Evolutionary conservation across 441 rosid genomes (phyloP), one percentile per base, ranked within the genome.

Genomic region (Corymbia citriodora): DNA sequence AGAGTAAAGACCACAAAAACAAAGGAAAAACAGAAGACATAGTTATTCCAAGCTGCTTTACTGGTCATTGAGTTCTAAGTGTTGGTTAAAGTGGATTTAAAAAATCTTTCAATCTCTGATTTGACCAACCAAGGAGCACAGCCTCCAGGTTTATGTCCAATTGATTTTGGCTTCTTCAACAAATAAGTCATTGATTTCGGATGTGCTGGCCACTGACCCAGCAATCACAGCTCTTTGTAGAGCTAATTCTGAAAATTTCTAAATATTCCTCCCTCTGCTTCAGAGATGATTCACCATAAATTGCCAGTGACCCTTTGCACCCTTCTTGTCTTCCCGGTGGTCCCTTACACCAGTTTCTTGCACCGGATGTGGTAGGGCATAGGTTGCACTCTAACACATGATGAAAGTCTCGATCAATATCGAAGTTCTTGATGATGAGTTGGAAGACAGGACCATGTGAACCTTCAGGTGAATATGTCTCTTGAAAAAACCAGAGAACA

Each of bases 371-470:
- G 29, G 50, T 36, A 74, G 1, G 83, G 23, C 50, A 74, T 74
- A 3, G 50, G 2, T 29, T 36, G 83, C 83, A 11, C 29, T 40
- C 50, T 2, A 40, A 74, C 29, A 0, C 45, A 21, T 10, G 10
- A 36, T 74, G 82, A 19, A 74, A 19, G 50, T 36, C 2, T 21
- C 16, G 21, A 40, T 74, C 53, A 45, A 27, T 29, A 57, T 29
- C 36, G 68, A 70, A 63, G 52, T 68, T 36, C 45, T 68, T 89
- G 87, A 90, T 83, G 55, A 88, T 27, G 31, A 92, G 27, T 89
- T 83, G 12, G 65, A 92, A 89, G 91, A 89, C 93, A 91, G n/a
- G 49, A 49, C 89, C 93, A 91, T 90, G 93, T 91, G 95, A 91
- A 87, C 54, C 82, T 87, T 92, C 87, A 89, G 49, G 40, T 83